Conservation (phyloP, 2,329 filamentous ascomycete genomes). For the Fusarium sp. region DNA sequence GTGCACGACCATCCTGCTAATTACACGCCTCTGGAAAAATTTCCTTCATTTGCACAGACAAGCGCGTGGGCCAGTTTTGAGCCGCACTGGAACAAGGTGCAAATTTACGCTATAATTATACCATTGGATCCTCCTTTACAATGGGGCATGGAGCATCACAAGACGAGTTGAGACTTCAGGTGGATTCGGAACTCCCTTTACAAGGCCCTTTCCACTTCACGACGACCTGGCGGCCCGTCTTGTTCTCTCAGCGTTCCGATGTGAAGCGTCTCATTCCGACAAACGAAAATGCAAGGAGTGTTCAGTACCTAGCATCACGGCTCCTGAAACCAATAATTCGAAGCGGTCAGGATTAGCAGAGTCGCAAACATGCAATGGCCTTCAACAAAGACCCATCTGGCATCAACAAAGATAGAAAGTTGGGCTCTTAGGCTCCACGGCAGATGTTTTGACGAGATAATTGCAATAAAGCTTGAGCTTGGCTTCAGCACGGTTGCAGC, state of each 20-base stretch:
- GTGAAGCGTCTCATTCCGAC: constrained; percentile 34
- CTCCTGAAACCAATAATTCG: constrained; percentile 8
- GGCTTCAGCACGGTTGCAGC: constrained; percentile 29
- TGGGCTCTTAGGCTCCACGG: constrained; percentile 20
- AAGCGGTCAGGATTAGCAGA: constrained; percentile 25
- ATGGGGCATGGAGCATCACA: constrained; percentile 38
- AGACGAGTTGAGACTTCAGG: constrained; percentile 35
- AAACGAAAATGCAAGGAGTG: constrained; percentile 18
- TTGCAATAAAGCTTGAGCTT: constrained; percentile 12
- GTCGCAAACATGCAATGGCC: neutral
- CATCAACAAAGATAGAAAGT: constrained; percentile 19
- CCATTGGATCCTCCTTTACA: constrained; percentile 37
- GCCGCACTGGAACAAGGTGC: constrained; percentile 40
- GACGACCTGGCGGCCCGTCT: constrained; percentile 23
- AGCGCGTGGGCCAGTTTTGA: constrained; percentile 32
- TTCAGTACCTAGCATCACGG: constrained; percentile 2
- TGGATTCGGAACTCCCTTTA: constrained; percentile 28
- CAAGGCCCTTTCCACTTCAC: constrained; percentile 28
- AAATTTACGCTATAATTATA: constrained; percentile 46
- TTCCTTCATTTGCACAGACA: constrained; percentile 15
- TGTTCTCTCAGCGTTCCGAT: constrained; percentile 19
- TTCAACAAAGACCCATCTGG: constrained; percentile 19
- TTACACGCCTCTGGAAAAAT: constrained; percentile 21
- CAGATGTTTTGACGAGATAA: neutral
- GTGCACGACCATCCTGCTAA: constrained; percentile 20